Base-by-base conservation (phyloP, 306 rosid species). In the Vicia faba region DNA sequence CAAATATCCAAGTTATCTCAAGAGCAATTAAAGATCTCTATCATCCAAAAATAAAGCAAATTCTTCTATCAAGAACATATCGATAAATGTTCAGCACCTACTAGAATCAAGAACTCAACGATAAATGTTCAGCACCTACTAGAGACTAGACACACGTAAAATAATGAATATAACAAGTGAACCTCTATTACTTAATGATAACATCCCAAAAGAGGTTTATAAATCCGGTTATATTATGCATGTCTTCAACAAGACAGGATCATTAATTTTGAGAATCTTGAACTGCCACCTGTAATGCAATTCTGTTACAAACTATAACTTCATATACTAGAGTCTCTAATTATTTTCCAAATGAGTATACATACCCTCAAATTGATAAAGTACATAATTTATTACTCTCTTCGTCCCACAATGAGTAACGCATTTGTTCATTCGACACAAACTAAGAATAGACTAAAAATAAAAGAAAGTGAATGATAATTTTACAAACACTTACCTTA, bases 1-100 rank as follows among this genome's bases (percentile, higher is more conserved):
- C 41, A 68, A 61, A 55, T 56, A 54, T 25, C 31, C 40, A 67
- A 66, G 25, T 20, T 2, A 75, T 45, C 61, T 67, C 31, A 38
- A 23, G 71, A 73, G 56, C 26, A 25, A 55, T 39, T 36, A 50
- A 54, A 39, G 56, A 60, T 13, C 5, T 20, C 53, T 41, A 48
- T 13, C 13, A 57, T 28, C 20, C 10, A 67, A 51, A 38, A 41
- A 4, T 43, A 50, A 67, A 6, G 26, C 18, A 39, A 53, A 5
- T 26, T 41, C 44, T 29, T 59, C 38, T 31, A 40, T 40, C 5
- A 20, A 50, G 12, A 66, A 58, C 41, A 40, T 56, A 38, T 28
- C 29, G 14, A 64, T 70, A 56, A 33, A 69, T 64, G 57, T 26
- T 49, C 59, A 28, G 15, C 2, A 12, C 59, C 33, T 43, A 53